Percentiles rank a stretch among this genome's conserved stretches.
These are phyloP conservation scores for Boletus chippewaensis DNA, from an alignment of 1,284 basidiomycete genomes.

Conservation along the genomic window DNA sequence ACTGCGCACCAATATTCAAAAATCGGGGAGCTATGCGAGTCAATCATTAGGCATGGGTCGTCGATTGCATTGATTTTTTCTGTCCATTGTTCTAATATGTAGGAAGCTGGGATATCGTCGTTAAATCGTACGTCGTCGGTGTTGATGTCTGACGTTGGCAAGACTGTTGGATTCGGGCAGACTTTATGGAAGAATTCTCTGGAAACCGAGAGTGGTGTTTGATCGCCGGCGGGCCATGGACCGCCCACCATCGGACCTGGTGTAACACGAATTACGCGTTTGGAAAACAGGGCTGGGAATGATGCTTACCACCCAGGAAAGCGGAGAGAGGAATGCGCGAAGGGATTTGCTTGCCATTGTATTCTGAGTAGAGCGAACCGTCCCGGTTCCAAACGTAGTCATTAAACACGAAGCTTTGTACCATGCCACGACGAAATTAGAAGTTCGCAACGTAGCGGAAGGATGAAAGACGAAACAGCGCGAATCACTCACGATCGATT, in stretches of 20 bases:
- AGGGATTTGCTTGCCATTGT: slow-evolving; percentile 31
- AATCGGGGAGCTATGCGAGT: slow-evolving; percentile 18
- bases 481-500: slow-evolving; percentile 31
- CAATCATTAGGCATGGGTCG: slow-evolving; percentile 34
- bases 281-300: background rate
- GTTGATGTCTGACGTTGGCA: slow-evolving; percentile 27
- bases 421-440: slow-evolving; percentile 4
- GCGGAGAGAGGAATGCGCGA: slow-evolving; percentile 35
- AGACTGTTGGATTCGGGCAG: slow-evolving; percentile 33
- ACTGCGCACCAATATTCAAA: slow-evolving; percentile 31
- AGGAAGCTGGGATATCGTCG: slow-evolving; percentile 17
- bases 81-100: slow-evolving; percentile 34
- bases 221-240: slow-evolving; percentile 28
- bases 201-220: slow-evolving; percentile 33
- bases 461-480: background rate
- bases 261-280: background rate
- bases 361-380: slow-evolving; percentile 28
- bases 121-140: slow-evolving; percentile 26
- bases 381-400: slow-evolving; percentile 34
- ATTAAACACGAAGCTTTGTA: slow-evolving; percentile 35
- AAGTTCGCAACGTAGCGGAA: background rate
- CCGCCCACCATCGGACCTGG: slow-evolving; percentile 39
- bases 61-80: slow-evolving; percentile 29
- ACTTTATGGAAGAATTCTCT: slow-evolving; percentile 34
- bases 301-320: slow-evolving; percentile 25